Conservation (phyloP, 768 basidiomycete species). For the Amanita subjunquillea region DNA sequence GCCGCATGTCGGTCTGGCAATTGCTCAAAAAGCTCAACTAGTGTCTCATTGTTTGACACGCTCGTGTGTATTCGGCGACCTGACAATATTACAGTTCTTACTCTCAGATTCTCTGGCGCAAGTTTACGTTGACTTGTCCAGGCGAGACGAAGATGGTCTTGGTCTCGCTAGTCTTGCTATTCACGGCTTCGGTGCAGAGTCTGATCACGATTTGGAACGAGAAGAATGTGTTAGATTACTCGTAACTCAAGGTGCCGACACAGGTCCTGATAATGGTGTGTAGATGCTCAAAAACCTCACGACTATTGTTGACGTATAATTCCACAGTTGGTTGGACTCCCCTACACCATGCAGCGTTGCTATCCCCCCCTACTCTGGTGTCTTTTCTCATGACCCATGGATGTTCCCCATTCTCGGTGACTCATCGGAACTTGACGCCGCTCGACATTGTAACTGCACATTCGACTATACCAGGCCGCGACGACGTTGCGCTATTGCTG, state of each 20-base stretch:
- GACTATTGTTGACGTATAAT: conserved; percentile 1
- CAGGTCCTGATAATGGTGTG: conserved; percentile 55
- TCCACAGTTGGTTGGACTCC: conserved; percentile 86
- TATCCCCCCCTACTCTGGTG: conserved; percentile 83
- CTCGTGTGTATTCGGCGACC: conserved; percentile 71
- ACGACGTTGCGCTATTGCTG: conserved; percentile 79
- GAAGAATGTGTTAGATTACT: conserved; percentile 84
- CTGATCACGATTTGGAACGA: conserved; percentile 77
- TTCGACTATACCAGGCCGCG: conserved; percentile 68
- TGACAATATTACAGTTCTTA: conserved; percentile 61
- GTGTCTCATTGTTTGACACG: conserved; percentile 67
- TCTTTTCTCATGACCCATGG: conserved; percentile 91
- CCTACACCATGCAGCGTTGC: conserved; percentile 82
- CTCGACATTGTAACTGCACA: conserved; percentile 86
- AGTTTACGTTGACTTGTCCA: conserved; percentile 51
- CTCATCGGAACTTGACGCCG: conserved; percentile 72
- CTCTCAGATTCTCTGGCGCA: conserved; percentile 61
- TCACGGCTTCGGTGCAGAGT: conserved; percentile 74
- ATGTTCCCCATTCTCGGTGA: conserved; percentile 71
- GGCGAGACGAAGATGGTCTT: conserved; percentile 80
- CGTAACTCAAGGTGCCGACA: conserved; percentile 67
- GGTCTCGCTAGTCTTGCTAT: conserved; percentile 70
- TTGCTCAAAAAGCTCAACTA: conserved; percentile 58
- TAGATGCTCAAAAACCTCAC: neutral
- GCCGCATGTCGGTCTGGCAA: conserved; percentile 55